Evolutionary conservation across 257 asterid genomes (phyloP).

Genomic region (Solanum corneliomulleri): DNA sequence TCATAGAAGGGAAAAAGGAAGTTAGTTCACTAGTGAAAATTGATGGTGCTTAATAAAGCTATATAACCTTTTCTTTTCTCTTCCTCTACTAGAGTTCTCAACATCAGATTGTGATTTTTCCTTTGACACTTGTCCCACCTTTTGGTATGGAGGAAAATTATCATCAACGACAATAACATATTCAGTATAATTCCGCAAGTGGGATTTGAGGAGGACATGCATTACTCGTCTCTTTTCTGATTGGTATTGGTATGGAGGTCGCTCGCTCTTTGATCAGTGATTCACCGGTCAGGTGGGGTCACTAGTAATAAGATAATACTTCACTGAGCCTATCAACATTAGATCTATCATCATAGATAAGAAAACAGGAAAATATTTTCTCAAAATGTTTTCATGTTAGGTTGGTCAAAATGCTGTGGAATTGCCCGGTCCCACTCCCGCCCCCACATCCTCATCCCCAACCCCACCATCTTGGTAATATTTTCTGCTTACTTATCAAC

Average conservation of each 20-base stretch:
- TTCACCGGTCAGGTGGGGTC: background rate
- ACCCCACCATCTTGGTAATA: background rate
- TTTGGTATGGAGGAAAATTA: background rate
- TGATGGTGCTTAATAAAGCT: background rate
- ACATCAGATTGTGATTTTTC: background rate
- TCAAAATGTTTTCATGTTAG: background rate
- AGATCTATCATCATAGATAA: background rate
- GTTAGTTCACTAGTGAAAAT: background rate
- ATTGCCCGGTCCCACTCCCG: background rate
- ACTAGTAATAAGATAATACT: background rate
- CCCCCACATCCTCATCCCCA: background rate
- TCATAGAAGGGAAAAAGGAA: background rate
- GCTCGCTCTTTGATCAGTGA: background rate
- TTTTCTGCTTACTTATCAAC: background rate
- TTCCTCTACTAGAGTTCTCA: background rate
- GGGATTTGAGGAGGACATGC: background rate
- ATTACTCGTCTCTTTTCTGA: background rate
- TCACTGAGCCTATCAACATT: rapidly evolving
- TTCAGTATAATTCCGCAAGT: background rate
- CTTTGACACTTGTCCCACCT: background rate
- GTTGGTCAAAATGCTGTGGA: background rate
- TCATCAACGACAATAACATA: background rate
- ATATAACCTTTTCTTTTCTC: background rate
- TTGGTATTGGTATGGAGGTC: background rate
- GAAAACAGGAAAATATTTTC: background rate